Evolutionary conservation across 352 stramenopile genomes (phyloP), one percentile per base, ranked within the genome.

Genomic region (Blastocystis sp.): DNA sequence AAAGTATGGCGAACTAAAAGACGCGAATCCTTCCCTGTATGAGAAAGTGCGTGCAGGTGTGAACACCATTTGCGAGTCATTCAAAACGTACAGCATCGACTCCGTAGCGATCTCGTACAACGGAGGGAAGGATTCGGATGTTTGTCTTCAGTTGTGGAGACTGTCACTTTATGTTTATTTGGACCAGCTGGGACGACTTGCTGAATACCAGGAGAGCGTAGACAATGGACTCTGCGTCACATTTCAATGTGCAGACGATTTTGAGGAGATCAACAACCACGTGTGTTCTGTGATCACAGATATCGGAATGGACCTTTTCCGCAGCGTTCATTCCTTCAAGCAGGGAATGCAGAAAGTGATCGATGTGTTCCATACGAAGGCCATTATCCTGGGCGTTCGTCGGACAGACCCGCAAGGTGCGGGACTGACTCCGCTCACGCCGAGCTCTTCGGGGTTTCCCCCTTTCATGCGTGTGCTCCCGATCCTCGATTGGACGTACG

Each of bases 391-490:
- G 16, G 69, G 69, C 3, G 69, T 81, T n/a, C 46, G 69, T 21
- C 44, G 49, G 11, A 64, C 48, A 27, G 69, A 81, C 27, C 69
- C 69, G 18, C 69, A 81, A 29, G 69, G 69, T 40, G 36, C 32
- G 2, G 29, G 29, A 53, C 49, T 85, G 24, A n/a, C 29, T 18
- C 24, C n/a, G 4, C 59, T 54, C 27, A 51, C 75, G 8, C 53
- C 51, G 18, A 85, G 75, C 29, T 61, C 75, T 51, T 29, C 75
- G 0, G 75, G 59, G 16, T 85, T 46, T 38, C 75, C 75, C 18
- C 29, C 75, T n/a, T 85, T 85, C 46, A 85, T 85, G 54, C 44
- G 75, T 16, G 24, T 85, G 11, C 29, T 85, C 11, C 75, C 75
- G 11, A 36, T 85, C 2, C 18, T 85, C 3, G 14, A 85, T 2